Conservation (phyloP, 2,329 filamentous ascomycete genomes). For the Cytospora leucostoma region DNA sequence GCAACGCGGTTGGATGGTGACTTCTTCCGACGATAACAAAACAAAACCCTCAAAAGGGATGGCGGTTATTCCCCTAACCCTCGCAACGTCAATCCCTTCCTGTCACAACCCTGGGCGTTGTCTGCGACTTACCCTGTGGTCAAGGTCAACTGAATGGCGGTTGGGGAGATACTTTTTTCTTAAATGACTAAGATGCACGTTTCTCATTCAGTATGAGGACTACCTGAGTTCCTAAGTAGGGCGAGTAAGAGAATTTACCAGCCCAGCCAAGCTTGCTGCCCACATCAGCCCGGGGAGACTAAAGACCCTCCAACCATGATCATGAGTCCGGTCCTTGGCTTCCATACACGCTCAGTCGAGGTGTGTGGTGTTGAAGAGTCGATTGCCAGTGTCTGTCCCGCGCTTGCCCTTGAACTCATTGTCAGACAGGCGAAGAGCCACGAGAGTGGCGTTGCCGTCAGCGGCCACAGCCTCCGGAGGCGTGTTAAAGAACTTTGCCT, state of each 20-base stretch:
- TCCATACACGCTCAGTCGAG: conserved; percentile 34
- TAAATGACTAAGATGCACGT: not conserved
- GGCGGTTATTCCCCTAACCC: not conserved
- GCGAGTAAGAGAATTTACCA: not conserved
- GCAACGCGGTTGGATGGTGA: too few relatives aligned
- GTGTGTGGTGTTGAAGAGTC: conserved; percentile 60
- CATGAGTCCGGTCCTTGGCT: not conserved
- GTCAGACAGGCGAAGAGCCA: conserved; percentile 56
- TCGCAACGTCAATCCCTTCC: not conserved
- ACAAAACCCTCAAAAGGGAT: not conserved
- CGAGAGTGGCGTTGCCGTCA: conserved; percentile 41
- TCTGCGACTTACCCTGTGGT: not conserved
- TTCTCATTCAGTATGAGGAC: not conserved
- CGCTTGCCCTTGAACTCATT: conserved; percentile 57
- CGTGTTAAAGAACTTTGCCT: conserved; percentile 38
- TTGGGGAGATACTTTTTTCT: too few relatives aligned
- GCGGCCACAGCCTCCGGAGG: conserved; percentile 29
- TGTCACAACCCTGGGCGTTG: not conserved
- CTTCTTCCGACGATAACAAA: not conserved
- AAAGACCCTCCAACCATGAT: not conserved
- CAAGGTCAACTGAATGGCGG: too few relatives aligned
- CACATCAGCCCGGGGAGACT: not conserved
- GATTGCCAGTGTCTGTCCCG: conserved; percentile 59
- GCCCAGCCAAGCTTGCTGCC: not conserved
- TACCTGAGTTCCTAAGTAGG: not conserved